These are phyloP conservation scores for Saprolegnia parasitica DNA, from an alignment of 352 stramenopile genomes.

Conservation along the genomic window DNA sequence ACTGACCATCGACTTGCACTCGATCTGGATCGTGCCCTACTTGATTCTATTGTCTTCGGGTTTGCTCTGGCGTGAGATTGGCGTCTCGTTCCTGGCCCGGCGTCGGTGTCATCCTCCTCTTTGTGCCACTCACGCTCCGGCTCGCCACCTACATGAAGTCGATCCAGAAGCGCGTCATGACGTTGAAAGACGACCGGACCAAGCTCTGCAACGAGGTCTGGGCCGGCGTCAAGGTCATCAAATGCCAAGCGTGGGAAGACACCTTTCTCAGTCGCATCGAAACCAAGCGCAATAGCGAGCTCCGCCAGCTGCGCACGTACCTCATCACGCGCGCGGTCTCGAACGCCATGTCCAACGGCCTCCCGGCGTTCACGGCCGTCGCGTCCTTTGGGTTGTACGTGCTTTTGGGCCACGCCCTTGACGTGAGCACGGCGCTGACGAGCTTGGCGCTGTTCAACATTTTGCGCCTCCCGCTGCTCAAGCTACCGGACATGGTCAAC, in stretches of 20 bases:
- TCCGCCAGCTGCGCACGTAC: conserved; percentile 7
- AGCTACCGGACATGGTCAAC: conserved; percentile 24
- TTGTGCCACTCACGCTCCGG: conserved; percentile 36
- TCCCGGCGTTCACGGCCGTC: conserved; percentile 13
- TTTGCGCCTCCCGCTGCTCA: conserved; percentile 23
- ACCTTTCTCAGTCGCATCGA: conserved; percentile 34
- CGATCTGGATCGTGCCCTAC: conserved; percentile 55
- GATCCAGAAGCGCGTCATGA: conserved; percentile 65
- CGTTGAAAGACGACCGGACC: conserved; percentile 68
- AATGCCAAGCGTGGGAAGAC: conserved; percentile 89
- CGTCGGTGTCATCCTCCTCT: conserved; percentile 26
- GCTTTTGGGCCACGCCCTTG: conserved; percentile 13
- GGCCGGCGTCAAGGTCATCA: conserved; percentile 86
- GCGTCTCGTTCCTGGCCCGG: conserved; percentile 26
- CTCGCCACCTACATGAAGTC: conserved; percentile 45
- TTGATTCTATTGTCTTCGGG: conserved; percentile 46
- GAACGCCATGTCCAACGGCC: conserved; percentile 17
- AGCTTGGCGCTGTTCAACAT: conserved; percentile 25
- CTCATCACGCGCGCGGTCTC: neutral
- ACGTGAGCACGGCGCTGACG: conserved; percentile 26
- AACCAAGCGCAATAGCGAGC: neutral
- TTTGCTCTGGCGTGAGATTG: conserved; percentile 25
- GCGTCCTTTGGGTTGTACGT: conserved; percentile 23
- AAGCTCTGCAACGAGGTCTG: conserved; percentile 84
- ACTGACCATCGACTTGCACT: conserved; percentile 66